A percentile compares a stretch with the other conserved stretches of the same genome.
phyloP scores from a whole-genome alignment of 495 filamentous ascomycete species.

The Immersiella caudata region DNA sequence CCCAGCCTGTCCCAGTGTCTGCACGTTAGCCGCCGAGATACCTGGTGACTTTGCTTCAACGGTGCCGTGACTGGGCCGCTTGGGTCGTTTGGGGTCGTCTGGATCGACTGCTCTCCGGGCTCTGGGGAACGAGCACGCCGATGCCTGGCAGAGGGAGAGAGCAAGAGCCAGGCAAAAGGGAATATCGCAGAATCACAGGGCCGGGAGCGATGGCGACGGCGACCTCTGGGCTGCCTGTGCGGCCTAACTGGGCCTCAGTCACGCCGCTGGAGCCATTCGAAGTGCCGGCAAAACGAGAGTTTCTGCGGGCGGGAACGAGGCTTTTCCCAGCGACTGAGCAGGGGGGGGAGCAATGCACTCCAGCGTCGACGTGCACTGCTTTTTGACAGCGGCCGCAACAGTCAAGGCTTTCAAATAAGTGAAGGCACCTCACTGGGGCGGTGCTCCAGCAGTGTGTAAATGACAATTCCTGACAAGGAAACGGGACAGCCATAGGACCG shows the following conservation, averaged over 20 bases:
- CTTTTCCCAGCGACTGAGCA: not conserved
- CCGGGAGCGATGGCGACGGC: not conserved
- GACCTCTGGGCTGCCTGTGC: not conserved
- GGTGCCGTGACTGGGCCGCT: slow-evolving; percentile 10
- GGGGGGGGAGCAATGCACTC: not conserved
- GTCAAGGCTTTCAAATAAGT: not conserved
- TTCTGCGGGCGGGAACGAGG: not conserved
- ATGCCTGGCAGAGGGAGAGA: not conserved
- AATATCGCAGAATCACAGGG: not conserved
- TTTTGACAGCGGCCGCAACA: slow-evolving; percentile 7
- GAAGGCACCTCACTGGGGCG: slow-evolving; percentile 12
- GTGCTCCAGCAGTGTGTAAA: slow-evolving; percentile 7
- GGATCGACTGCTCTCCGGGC: slow-evolving; percentile 5
- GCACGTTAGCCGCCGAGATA: slow-evolving; percentile 21
- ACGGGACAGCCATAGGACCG: not conserved
- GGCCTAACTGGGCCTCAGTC: not conserved
- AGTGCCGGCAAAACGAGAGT: not conserved
- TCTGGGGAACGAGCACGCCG: not conserved
- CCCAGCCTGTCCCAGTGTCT: not conserved
- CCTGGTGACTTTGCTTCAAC: slow-evolving; percentile 14
- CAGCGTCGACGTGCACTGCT: not conserved
- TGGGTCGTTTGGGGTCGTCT: slow-evolving; percentile 5
- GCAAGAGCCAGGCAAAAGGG: not conserved
- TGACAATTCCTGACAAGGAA: slow-evolving; percentile 10
- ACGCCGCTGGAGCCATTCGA: not conserved